These are phyloP conservation scores for Cornus kousa DNA, from an alignment of 148 eudicot species.

Conservation along the genomic window DNA sequence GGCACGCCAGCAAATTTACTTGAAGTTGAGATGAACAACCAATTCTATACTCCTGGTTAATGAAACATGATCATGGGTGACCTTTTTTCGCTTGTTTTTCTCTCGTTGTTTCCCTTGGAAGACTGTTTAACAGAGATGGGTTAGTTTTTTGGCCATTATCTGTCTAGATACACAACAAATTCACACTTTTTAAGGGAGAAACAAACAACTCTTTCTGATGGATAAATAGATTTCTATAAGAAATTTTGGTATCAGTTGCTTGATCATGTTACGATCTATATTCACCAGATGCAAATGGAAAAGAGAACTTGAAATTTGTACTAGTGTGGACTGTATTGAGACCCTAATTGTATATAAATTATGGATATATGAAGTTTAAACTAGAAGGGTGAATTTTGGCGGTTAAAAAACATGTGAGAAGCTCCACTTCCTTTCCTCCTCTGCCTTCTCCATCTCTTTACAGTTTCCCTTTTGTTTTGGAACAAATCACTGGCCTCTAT, in stretches of 20 bases:
- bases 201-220: background rate
- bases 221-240: background rate
- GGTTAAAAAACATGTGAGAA: too few species aligned
- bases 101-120: background rate
- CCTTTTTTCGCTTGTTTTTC: background rate
- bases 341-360: too few species aligned
- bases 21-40: background rate
- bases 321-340: background rate
- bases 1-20: background rate
- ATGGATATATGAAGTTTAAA: too few species aligned
- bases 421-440: too few species aligned
- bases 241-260: background rate
- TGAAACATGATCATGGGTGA: background rate
- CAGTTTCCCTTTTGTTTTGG: too few species aligned
- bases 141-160: background rate
- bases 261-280: background rate
- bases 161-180: background rate
- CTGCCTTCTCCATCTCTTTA: too few species aligned
- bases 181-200: background rate
- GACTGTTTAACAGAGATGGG: background rate
- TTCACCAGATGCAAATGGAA: background rate
- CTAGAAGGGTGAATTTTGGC: too few species aligned
- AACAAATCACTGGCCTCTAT: too few species aligned
- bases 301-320: background rate
- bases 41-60: background rate